These are phyloP conservation scores for Sisymbrium altissimum DNA, from an alignment of 345 rosid genomes.

Conservation along the genomic window DNA sequence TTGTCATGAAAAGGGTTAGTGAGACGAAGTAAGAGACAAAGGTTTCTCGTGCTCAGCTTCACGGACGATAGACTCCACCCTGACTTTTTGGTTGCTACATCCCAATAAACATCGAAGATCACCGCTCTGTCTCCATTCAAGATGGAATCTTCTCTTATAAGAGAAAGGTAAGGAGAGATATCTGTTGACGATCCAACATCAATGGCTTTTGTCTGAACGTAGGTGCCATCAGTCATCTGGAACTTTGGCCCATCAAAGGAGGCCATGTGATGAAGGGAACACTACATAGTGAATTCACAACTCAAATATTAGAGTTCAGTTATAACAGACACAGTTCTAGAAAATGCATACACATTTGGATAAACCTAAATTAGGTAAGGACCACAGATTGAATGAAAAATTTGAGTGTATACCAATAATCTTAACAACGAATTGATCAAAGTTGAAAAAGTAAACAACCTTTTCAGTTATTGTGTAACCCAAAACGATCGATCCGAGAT, in stretches of 20 bases:
- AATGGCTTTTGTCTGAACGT: conserved; percentile 29
- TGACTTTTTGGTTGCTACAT: conserved; percentile 4
- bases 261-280: conserved; percentile 2
- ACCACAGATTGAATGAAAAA: background rate
- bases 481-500: background rate
- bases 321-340: too few relatives aligned
- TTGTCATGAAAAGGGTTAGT: conserved; percentile 22
- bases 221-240: conserved; percentile 30
- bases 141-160: conserved; percentile 27
- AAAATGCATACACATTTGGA: too few relatives aligned
- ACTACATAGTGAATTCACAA: background rate
- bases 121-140: conserved; percentile 15
- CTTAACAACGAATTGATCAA: background rate
- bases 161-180: conserved; percentile 28
- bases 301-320: too few relatives aligned
- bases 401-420: background rate
- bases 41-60: conserved; percentile 29
- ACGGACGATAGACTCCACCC: conserved; percentile 24
- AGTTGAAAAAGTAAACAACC: too few relatives aligned
- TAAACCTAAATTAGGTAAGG: background rate
- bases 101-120: conserved; percentile 27
- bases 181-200: conserved; percentile 25
- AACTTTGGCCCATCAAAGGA: conserved; percentile 33
- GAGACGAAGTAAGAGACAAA: conserved; percentile 26
- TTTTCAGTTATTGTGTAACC: background rate